phyloP scores from a whole-genome alignment of 2,329 filamentous ascomycete genomes.

The Ampelomyces quisqualis region DNA sequence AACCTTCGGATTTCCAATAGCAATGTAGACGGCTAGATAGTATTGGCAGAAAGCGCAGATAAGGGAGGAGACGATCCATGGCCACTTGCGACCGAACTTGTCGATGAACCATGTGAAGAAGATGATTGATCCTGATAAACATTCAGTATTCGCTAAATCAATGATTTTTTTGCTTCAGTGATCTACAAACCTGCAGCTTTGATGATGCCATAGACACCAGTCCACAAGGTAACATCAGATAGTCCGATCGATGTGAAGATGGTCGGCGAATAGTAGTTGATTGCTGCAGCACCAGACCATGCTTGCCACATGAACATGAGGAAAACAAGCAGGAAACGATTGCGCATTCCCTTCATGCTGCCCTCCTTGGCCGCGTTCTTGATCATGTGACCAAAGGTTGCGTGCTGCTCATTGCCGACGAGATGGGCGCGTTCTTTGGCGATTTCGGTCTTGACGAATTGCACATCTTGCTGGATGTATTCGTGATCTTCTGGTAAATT shows the following conservation, averaged over 20 bases:
- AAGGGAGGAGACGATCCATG: conserved; percentile 43
- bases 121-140: no score
- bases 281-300: conserved; percentile 38
- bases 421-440: conserved; percentile 33
- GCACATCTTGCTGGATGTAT: conserved; percentile 44
- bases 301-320: conserved; percentile 46
- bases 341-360: conserved; percentile 42
- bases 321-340: conserved; percentile 45
- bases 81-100: conserved; percentile 39
- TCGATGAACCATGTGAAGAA: conserved; percentile 45
- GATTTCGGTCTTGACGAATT: conserved; percentile 36
- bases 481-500: conserved; percentile 47
- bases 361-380: conserved; percentile 36
- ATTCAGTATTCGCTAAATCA: no score
- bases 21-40: conserved; percentile 43
- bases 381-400: conserved; percentile 31
- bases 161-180: no score
- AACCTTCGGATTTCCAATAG: conserved; percentile 35
- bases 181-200: conserved; percentile 40
- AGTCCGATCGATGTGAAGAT: conserved; percentile 43
- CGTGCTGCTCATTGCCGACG: conserved; percentile 25
- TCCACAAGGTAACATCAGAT: conserved; percentile 40
- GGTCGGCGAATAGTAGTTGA: conserved; percentile 43
- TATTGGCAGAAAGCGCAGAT: conserved; percentile 42
- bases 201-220: conserved; percentile 43